These are phyloP conservation scores for Ustilago hordei DNA, from an alignment of 1,284 basidiomycete species.

Conservation along the genomic window DNA sequence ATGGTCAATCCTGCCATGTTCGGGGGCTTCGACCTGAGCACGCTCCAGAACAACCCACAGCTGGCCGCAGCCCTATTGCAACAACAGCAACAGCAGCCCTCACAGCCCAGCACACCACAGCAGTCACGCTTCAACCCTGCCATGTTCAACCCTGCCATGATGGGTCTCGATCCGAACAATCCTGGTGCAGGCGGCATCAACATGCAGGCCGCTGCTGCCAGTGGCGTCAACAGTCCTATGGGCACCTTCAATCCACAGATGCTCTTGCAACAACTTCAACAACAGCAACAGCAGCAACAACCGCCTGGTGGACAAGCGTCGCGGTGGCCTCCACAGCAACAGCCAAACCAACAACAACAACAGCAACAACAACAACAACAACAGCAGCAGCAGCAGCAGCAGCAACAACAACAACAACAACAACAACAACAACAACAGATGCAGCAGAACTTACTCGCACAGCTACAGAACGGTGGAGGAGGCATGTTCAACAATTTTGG, in stretches of 20 bases:
- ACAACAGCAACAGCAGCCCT: conserved; percentile 38
- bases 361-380: conserved; percentile 18
- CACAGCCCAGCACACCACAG: conserved; percentile 33
- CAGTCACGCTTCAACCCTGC: conserved; percentile 32
- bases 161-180: conserved; percentile 43
- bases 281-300: conserved; percentile 18
- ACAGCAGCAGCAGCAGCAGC: conserved; percentile 34
- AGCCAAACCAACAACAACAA: conserved; percentile 18
- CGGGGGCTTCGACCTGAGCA: conserved; percentile 41
- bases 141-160: conserved; percentile 48
- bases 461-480: conserved; percentile 40
- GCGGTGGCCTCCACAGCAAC: too few species aligned
- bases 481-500: conserved; percentile 44
- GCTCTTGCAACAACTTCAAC: conserved; percentile 48
- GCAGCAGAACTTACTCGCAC: conserved; percentile 38
- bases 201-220: conserved; percentile 44
- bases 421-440: conserved; percentile 37
- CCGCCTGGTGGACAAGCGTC: too few species aligned
- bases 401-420: conserved; percentile 33
- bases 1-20: conserved; percentile 56
- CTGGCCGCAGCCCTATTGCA: conserved; percentile 37
- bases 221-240: conserved; percentile 36
- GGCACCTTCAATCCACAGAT: conserved; percentile 50
- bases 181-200: conserved; percentile 35
- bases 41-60: conserved; percentile 48